phyloP scores from a whole-genome alignment of 805 yeast species.

The Metschnikowia noctiluminum region DNA sequence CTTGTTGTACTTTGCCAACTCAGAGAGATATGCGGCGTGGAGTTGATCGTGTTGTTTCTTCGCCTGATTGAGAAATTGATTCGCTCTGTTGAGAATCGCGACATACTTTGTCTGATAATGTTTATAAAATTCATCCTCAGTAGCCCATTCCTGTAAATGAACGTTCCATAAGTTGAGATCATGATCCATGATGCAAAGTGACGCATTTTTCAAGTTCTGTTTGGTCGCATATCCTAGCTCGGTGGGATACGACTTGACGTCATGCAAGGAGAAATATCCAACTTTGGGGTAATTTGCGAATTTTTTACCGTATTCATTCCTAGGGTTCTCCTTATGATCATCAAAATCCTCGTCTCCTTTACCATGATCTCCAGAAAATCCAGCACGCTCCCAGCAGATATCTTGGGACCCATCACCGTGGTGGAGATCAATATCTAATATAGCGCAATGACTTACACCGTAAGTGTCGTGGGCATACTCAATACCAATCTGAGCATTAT shows the following conservation, averaged over 20 bases:
- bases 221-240: conserved; percentile 74
- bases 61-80: conserved; percentile 54
- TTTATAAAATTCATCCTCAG: conserved; percentile 61
- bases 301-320: conserved; percentile 49
- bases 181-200: conserved; percentile 75
- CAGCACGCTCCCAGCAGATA: conserved; percentile 77
- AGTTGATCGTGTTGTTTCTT: conserved; percentile 42
- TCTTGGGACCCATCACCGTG: conserved; percentile 92
- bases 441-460: conserved; percentile 74
- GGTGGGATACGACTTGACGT: conserved; percentile 82
- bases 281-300: conserved; percentile 53
- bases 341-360: conserved; percentile 46
- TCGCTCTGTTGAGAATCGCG: conserved; percentile 60
- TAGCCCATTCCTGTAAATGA: conserved; percentile 64
- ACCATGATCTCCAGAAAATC: conserved; percentile 48
- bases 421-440: conserved; percentile 78
- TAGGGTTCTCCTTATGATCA: conserved; percentile 27
- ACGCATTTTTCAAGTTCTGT: conserved; percentile 68
- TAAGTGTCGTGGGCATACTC: conserved; percentile 67
- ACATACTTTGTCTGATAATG: conserved; percentile 61
- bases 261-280: conserved; percentile 82
- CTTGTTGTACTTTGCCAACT: conserved; percentile 29
- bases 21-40: conserved; percentile 25
- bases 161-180: conserved; percentile 81
- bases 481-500: conserved; percentile 77